phyloP scores from a whole-genome alignment of 2,329 filamentous ascomycete species.

The Dactylellina parvicollis region DNA sequence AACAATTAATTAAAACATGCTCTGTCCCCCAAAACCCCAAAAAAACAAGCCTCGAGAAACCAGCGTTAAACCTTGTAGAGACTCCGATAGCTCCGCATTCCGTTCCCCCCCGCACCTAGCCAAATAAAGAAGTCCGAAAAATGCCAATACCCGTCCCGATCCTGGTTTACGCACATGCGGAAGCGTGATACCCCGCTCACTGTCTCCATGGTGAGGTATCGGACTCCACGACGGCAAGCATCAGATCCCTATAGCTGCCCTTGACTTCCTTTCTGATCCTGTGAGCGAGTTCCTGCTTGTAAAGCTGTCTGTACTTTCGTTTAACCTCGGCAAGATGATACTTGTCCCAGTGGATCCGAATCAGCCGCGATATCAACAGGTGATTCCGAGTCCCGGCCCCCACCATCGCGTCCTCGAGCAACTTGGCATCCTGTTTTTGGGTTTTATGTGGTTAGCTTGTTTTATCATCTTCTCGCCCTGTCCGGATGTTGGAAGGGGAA shows the following conservation, averaged over 20 bases:
- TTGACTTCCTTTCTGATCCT: slow-evolving; percentile 84
- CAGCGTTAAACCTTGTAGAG: not conserved
- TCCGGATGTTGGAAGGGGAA: not conserved
- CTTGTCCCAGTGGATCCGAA: slow-evolving; percentile 84
- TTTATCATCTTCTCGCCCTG: not conserved
- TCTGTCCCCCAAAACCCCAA: not conserved
- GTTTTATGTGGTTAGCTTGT: slow-evolving; percentile 5
- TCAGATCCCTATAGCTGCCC: slow-evolving; percentile 79
- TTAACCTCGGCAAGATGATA: slow-evolving; percentile 79
- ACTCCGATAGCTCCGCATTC: slow-evolving; percentile 21
- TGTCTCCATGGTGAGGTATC: slow-evolving; percentile 43
- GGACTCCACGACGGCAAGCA: slow-evolving; percentile 70
- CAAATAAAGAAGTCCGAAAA: slow-evolving; percentile 28
- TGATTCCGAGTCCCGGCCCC: slow-evolving; percentile 88
- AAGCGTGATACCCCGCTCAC: slow-evolving; percentile 5
- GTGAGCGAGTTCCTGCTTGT: slow-evolving; percentile 72
- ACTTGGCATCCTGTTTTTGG: slow-evolving; percentile 70
- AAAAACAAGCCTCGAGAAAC: not conserved
- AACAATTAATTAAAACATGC: not conserved
- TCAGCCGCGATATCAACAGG: slow-evolving; percentile 78
- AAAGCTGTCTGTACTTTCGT: slow-evolving; percentile 77
- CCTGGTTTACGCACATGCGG: slow-evolving; percentile 11
- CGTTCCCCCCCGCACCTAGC: slow-evolving; percentile 28
- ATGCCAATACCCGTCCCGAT: slow-evolving; percentile 19
- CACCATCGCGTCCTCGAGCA: slow-evolving; percentile 87